Evolutionary conservation across 345 rosid genomes (phyloP).

Genomic region (Populus tremula): DNA sequence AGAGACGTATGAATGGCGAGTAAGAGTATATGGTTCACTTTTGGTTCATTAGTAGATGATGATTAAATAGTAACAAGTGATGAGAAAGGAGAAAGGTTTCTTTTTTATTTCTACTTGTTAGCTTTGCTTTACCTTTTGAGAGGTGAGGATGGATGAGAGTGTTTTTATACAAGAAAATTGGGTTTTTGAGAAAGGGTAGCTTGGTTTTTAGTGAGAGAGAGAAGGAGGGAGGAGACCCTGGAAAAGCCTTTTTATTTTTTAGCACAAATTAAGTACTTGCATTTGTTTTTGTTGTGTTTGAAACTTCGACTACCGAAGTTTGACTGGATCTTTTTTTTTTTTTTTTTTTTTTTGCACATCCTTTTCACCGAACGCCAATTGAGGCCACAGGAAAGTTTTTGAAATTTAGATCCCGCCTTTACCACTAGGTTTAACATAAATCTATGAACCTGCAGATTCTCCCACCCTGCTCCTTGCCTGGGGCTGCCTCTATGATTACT

Average conservation of each 20-base stretch:
- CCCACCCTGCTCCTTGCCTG: neutral
- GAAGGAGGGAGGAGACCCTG: neutral
- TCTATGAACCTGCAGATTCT: neutral
- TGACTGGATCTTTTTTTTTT: constrained; percentile 29
- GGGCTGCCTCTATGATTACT: neutral
- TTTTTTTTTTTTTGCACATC: neutral
- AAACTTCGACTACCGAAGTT: constrained; percentile 29
- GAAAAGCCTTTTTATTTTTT: neutral
- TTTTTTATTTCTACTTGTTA: neutral
- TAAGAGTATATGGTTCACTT: neutral
- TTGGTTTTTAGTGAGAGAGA: neutral
- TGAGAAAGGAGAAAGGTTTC: neutral
- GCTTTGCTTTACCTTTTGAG: neutral
- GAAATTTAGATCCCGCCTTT: constrained; percentile 26
- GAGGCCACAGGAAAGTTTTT: constrained; percentile 22
- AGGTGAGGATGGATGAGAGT: neutral
- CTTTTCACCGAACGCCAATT: constrained; percentile 33
- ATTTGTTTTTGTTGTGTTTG: constrained; percentile 9
- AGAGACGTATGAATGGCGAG: neutral
- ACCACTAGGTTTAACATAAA: neutral
- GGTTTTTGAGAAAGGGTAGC: neutral
- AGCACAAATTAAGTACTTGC: constrained; percentile 6
- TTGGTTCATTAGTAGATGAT: neutral
- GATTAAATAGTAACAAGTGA: neutral
- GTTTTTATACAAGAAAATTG: neutral